A percentile compares a stretch with the other conserved stretches of the same genome.
These are phyloP conservation scores for Penicillium cinerascens DNA, from an alignment of 495 filamentous ascomycete species.

Conservation along the genomic window DNA sequence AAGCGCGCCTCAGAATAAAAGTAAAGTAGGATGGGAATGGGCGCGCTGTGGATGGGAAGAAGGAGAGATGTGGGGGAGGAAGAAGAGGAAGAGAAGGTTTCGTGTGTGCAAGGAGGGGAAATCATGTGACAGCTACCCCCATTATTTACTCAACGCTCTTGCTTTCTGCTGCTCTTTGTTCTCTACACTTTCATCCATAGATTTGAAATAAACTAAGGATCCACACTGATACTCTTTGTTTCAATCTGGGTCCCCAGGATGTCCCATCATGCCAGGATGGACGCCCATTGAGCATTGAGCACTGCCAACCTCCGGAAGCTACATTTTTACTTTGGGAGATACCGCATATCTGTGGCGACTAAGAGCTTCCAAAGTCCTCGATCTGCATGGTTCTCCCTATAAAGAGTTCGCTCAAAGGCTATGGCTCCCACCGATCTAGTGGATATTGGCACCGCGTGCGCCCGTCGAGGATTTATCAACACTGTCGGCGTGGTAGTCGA, in stretches of 20 bases:
- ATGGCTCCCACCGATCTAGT: slow-evolving; percentile 28
- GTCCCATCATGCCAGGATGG: slow-evolving; percentile 1
- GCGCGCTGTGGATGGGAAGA: slow-evolving; percentile 28
- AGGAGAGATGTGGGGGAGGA: slow-evolving; percentile 25
- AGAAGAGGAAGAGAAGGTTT: slow-evolving; percentile 30
- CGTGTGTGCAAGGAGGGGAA: slow-evolving; percentile 29
- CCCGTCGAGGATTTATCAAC: slow-evolving; percentile 26
- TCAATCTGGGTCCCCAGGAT: not conserved
- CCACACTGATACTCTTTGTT: not conserved
- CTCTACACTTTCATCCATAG: not conserved
- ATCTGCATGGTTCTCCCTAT: not conserved
- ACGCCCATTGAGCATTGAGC: not conserved
- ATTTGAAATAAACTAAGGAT: not conserved
- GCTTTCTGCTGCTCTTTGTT: not conserved
- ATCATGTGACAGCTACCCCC: slow-evolving; percentile 20
- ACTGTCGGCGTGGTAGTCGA: slow-evolving; percentile 52
- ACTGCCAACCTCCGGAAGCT: not conserved
- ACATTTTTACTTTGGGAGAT: not conserved
- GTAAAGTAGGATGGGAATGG: slow-evolving; percentile 23
- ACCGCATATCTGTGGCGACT: not conserved
- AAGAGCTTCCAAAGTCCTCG: not conserved
- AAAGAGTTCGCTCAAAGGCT: not conserved
- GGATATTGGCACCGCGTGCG: slow-evolving; percentile 35
- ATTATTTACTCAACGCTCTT: slow-evolving; percentile 6
- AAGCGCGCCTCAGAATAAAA: slow-evolving; percentile 33